A percentile compares a stretch with the other conserved stretches of the same genome.
phyloP scores from a whole-genome alignment of 441 rosid genomes.

The Omphalea diandra region DNA sequence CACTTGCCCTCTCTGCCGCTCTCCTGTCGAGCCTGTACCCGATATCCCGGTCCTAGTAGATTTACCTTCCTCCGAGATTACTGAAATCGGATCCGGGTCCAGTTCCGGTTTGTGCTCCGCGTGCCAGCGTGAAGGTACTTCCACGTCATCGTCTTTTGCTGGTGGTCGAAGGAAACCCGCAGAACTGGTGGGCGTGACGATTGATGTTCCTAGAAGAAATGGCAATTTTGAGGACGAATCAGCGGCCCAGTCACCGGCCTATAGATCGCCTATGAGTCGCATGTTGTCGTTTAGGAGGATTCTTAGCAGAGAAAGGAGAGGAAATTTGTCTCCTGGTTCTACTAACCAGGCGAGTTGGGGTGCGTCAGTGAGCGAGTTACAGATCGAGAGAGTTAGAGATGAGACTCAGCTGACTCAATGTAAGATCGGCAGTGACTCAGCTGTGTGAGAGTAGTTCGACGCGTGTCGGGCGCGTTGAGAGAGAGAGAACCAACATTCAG shows the following conservation, averaged over 20 bases:
- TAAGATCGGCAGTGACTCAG: not conserved
- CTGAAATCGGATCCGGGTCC: conserved; percentile 29
- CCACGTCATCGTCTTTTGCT: conserved; percentile 29
- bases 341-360: conserved; percentile 25
- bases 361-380: conserved; percentile 33
- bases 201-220: conserved; percentile 53
- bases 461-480: conserved; percentile 4
- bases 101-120: conserved; percentile 29
- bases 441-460: not conserved
- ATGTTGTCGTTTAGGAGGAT: conserved; percentile 74
- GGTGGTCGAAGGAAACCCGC: conserved; percentile 38
- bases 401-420: conserved; percentile 22
- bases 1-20: conserved; percentile 88
- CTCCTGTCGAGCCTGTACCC: conserved; percentile 50
- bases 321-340: conserved; percentile 33
- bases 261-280: conserved; percentile 69
- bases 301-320: conserved; percentile 58
- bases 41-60: conserved; percentile 19
- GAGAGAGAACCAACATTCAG: conserved; percentile 2
- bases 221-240: conserved; percentile 37
- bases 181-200: conserved; percentile 31
- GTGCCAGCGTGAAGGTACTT: conserved; percentile 33
- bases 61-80: conserved; percentile 14
- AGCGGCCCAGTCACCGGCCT: conserved; percentile 38
- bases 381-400: conserved; percentile 49